These are phyloP conservation scores for Cladosporium sp. DNA, from an alignment of 2,329 filamentous ascomycete genomes.

Conservation along the genomic window DNA sequence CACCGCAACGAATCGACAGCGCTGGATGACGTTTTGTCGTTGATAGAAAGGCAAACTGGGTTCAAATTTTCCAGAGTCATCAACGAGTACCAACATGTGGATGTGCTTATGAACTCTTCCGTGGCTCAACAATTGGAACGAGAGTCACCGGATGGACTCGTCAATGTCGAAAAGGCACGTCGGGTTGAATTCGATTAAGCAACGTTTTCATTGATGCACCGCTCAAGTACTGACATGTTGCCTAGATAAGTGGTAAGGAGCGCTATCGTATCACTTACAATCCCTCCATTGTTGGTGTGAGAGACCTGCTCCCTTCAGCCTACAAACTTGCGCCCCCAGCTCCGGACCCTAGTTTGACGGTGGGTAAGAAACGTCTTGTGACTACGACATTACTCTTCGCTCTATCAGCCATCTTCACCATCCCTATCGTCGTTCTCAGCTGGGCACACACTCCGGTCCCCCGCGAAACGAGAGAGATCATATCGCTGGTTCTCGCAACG, in stretches of 20 bases:
- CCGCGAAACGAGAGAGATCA: conserved; percentile 36
- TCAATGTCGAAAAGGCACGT: conserved; percentile 25
- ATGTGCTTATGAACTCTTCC: conserved; percentile 41
- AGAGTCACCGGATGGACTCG: conserved; percentile 17
- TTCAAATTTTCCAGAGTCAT: conserved; percentile 54
- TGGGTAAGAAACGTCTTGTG: conserved; percentile 52
- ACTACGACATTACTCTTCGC: conserved; percentile 40
- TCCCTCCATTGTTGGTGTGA: conserved; percentile 45
- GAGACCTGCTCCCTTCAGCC: conserved; percentile 40
- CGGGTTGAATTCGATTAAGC: conserved; percentile 15
- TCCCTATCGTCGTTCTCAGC: conserved; percentile 56
- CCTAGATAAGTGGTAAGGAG: conserved; percentile 18
- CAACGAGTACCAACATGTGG: conserved; percentile 47
- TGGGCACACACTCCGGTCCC: conserved; percentile 60
- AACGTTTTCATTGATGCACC: conserved; percentile 32
- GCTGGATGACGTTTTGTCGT: conserved; percentile 42
- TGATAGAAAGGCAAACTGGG: conserved; percentile 54
- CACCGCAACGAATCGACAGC: conserved; percentile 26
- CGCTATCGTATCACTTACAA: conserved; percentile 46
- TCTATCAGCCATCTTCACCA: conserved; percentile 33
- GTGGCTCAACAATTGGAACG: conserved; percentile 20
- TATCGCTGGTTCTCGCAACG: conserved; percentile 56
- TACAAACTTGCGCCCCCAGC: conserved; percentile 43
- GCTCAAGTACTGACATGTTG: conserved; percentile 17
- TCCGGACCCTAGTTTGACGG: conserved; percentile 43